Percentiles rank a stretch among this genome's conserved stretches.
Conservation (phyloP, 1,284 basidiomycete genomes). For the Heterobasidion occidentale region DNA sequence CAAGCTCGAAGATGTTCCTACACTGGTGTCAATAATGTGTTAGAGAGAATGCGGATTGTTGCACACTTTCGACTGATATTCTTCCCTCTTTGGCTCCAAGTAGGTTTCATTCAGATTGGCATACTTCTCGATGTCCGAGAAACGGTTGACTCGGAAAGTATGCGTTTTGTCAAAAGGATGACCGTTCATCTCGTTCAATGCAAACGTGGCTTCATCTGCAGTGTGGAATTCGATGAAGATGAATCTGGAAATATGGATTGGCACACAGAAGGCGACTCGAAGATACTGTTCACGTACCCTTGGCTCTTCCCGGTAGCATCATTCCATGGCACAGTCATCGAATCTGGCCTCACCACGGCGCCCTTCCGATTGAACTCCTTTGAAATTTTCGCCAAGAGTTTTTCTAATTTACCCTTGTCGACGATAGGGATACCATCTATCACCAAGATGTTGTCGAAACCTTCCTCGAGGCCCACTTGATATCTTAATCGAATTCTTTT, state of each 20-base stretch:
- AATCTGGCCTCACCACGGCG: conserved; percentile 66
- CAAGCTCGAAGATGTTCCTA: conserved; percentile 95
- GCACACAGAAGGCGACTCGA: neutral
- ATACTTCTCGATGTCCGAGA: conserved; percentile 89
- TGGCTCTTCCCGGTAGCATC: conserved; percentile 74
- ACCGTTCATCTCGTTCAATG: conserved; percentile 77
- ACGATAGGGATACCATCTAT: conserved; percentile 85
- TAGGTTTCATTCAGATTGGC: conserved; percentile 80
- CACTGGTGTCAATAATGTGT: neutral
- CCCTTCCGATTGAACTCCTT: conserved; percentile 82
- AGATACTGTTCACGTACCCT: conserved; percentile 47
- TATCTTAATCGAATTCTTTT: conserved; percentile 42
- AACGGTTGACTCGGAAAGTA: conserved; percentile 85
- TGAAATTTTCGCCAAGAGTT: conserved; percentile 70
- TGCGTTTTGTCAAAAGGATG: conserved; percentile 91
- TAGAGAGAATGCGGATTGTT: neutral
- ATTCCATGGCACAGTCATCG: conserved; percentile 83
- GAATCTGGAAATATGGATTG: conserved; percentile 43
- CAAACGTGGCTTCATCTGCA: conserved; percentile 75
- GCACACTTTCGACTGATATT: conserved; percentile 72
- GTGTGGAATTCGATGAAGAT: conserved; percentile 87
- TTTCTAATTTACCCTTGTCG: conserved; percentile 75
- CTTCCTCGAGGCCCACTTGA: conserved; percentile 70
- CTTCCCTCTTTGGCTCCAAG: conserved; percentile 71
- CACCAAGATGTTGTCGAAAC: conserved; percentile 82